These are phyloP conservation scores for Panicum hallii DNA, from an alignment of 202 grass and related monocot genomes.

Conservation along the genomic window DNA sequence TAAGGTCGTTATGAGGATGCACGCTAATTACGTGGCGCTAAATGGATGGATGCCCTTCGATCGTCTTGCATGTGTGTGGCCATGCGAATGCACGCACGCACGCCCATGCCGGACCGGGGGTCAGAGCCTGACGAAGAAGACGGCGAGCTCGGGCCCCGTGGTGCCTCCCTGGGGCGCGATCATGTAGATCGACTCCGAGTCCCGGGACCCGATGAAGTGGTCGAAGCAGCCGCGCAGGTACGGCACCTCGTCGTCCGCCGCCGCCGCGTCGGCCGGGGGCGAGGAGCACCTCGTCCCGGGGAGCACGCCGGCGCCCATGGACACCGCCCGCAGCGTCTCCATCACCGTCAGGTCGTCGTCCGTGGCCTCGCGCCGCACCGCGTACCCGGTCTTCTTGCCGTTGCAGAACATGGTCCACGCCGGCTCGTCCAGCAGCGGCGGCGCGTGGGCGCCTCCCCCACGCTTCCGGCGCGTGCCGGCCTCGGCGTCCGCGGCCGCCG, in stretches of 20 bases:
- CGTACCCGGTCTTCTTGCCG: conserved; percentile 76
- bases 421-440: conserved; percentile 66
- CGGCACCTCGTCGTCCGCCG: conserved; percentile 67
- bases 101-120: background rate
- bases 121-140: conserved; percentile 93
- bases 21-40: background rate
- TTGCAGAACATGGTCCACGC: conserved; percentile 94
- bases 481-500: fast-evolving
- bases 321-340: conserved; percentile 79
- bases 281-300: background rate
- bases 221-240: conserved; percentile 87
- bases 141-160: conserved; percentile 71
- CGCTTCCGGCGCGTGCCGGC: background rate
- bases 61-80: background rate
- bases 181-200: conserved; percentile 95
- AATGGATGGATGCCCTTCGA: background rate
- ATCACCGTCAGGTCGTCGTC: conserved; percentile 68
- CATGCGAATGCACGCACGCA: background rate
- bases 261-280: conserved; percentile 3
- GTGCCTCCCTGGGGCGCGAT: conserved; percentile 64
- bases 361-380: conserved; percentile 63
- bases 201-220: conserved; percentile 71
- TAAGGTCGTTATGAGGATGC: background rate
- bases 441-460: background rate
- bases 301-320: conserved; percentile 88